Conservation (phyloP, 768 basidiomycete genomes). For the Daedaleopsis nitida region DNA sequence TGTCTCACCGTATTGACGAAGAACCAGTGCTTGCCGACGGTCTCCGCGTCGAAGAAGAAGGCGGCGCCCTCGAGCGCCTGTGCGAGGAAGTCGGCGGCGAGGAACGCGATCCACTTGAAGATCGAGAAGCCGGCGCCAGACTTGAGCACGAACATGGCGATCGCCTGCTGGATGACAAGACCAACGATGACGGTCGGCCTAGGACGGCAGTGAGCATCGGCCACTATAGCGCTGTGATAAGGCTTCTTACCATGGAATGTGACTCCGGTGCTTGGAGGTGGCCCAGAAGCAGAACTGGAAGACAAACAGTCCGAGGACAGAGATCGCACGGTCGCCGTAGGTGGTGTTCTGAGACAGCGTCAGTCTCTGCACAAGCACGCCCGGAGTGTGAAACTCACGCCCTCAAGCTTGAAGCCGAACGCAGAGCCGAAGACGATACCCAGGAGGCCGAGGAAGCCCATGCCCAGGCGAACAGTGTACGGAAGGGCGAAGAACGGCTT, state of each 20-base stretch:
- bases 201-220: neutral
- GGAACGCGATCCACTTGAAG: slow-evolving; percentile 80
- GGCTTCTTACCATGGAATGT: slow-evolving; percentile 67
- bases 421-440: slow-evolving; percentile 84
- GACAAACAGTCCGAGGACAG: slow-evolving; percentile 74
- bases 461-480: slow-evolving; percentile 51
- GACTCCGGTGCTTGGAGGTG: slow-evolving; percentile 60
- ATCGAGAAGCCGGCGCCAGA: slow-evolving; percentile 78
- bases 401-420: slow-evolving; percentile 71
- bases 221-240: neutral
- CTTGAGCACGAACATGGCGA: slow-evolving; percentile 91
- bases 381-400: slow-evolving; percentile 38
- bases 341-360: slow-evolving; percentile 47
- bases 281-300: slow-evolving; percentile 80
- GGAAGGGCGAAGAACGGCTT: slow-evolving; percentile 67
- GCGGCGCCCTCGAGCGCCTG: slow-evolving; percentile 68
- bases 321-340: slow-evolving; percentile 83
- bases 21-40: slow-evolving; percentile 75
- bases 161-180: slow-evolving; percentile 79
- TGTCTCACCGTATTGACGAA: slow-evolving; percentile 72
- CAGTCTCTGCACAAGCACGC: neutral
- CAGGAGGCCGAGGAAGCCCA: slow-evolving; percentile 79
- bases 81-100: slow-evolving; percentile 78
- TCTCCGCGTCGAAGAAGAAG: slow-evolving; percentile 81
- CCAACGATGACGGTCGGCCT: slow-evolving; percentile 91